These are phyloP conservation scores for Plasmodium chabaudi DNA, from an alignment of 169 alveolate genomes.

Conservation along the genomic window DNA sequence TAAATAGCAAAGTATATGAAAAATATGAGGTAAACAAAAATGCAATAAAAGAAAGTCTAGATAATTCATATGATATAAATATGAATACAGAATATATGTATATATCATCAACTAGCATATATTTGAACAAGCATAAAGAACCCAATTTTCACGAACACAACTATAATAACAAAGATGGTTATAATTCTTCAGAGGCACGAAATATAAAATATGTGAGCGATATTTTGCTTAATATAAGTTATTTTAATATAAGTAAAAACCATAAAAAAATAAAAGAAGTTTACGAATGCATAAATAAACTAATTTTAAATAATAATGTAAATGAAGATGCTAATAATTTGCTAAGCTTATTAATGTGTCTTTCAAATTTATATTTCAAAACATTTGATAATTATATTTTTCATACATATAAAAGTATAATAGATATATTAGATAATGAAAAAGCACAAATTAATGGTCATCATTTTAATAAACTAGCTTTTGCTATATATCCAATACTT, in stretches of 20 bases:
- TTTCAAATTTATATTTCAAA: conserved; percentile 42
- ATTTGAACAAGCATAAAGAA: not conserved
- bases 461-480: conserved; percentile 40
- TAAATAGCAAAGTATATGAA: not conserved
- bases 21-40: not conserved
- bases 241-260: conserved; percentile 46
- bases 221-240: conserved; percentile 46
- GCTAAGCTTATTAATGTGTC: conserved; percentile 20
- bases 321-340: not conserved
- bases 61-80: conserved; percentile 3
- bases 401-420: conserved; percentile 27
- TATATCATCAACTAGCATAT: conserved; percentile 15
- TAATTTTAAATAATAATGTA: not conserved
- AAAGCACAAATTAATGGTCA: conserved; percentile 32
- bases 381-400: conserved; percentile 64
- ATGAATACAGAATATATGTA: conserved; percentile 53
- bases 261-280: conserved; percentile 37
- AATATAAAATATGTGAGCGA: conserved; percentile 26
- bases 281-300: conserved; percentile 52
- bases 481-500: conserved; percentile 38
- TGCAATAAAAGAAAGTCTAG: not conserved
- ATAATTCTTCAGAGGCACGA: not conserved
- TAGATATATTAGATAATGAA: conserved; percentile 11
- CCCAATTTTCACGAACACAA: not conserved
- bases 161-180: not conserved